These are phyloP conservation scores for Fusarium pininemorale DNA, from an alignment of 2,329 filamentous ascomycete genomes.

Conservation along the genomic window DNA sequence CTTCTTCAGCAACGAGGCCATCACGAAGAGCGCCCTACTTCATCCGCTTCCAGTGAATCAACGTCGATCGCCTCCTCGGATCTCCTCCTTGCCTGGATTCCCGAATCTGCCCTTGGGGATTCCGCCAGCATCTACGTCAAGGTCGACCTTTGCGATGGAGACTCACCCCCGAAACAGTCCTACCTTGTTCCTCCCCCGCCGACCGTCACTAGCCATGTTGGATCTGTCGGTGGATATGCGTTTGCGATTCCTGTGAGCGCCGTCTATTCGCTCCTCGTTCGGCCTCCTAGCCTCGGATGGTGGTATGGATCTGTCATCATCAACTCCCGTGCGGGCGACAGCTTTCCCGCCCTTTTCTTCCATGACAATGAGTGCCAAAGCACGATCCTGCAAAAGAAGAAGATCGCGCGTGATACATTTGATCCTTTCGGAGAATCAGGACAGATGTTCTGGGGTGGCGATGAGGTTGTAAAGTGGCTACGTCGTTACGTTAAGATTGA, in stretches of 20 bases:
- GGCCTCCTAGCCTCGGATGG: slow-evolving; percentile 94
- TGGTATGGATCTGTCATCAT: slow-evolving; percentile 98
- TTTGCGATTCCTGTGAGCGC: slow-evolving; percentile 92
- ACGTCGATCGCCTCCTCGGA: slow-evolving; percentile 69
- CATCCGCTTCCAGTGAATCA: slow-evolving; percentile 46
- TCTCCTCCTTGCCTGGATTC: slow-evolving; percentile 91
- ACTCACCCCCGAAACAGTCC: slow-evolving; percentile 83
- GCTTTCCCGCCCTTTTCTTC: slow-evolving; percentile 95
- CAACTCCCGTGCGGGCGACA: slow-evolving; percentile 89
- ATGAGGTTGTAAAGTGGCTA: slow-evolving; percentile 93
- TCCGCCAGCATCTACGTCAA: slow-evolving; percentile 92
- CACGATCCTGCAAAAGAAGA: slow-evolving; percentile 93
- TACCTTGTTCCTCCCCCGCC: slow-evolving; percentile 93
- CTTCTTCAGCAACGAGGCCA: slow-evolving; percentile 86
- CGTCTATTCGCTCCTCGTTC: slow-evolving; percentile 88
- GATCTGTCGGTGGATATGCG: slow-evolving; percentile 80
- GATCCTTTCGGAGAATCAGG: slow-evolving; percentile 89
- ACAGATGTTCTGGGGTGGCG: slow-evolving; percentile 95
- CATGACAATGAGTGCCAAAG: slow-evolving; percentile 97
- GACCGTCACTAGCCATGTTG: slow-evolving; percentile 79
- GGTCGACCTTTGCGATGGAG: slow-evolving; percentile 85
- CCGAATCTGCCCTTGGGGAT: slow-evolving; percentile 87
- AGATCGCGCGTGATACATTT: slow-evolving; percentile 82
- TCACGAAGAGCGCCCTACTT: slow-evolving; percentile 50
- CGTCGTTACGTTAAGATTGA: slow-evolving; percentile 85